A percentile compares a stretch with the other conserved stretches of the same genome.
These are phyloP conservation scores for Lentinus brumalis DNA, from an alignment of 768 basidiomycete species.

Conservation along the genomic window DNA sequence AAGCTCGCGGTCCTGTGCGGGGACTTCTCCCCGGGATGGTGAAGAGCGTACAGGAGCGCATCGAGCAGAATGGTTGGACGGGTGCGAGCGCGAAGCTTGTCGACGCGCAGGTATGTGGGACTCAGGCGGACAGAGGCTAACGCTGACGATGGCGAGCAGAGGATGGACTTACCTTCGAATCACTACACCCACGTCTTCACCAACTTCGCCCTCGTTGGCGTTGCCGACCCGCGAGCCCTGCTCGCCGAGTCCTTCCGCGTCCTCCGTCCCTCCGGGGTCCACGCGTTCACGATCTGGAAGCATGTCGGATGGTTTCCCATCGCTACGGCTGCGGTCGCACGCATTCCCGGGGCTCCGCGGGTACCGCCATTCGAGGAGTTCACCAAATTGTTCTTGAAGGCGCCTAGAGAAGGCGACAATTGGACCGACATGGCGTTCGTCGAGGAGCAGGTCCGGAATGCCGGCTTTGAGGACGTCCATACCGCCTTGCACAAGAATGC, in stretches of 20 bases:
- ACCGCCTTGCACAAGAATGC: not conserved
- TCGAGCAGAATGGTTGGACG: not conserved
- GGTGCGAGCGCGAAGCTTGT: not conserved
- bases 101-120: not conserved
- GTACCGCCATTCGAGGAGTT: not conserved
- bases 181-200: slow-evolving; percentile 5
- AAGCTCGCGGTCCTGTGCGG: not conserved
- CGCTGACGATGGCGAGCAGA: not conserved
- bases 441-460: not conserved
- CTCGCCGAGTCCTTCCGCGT: slow-evolving; percentile 1
- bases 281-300: slow-evolving; percentile 1
- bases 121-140: not conserved
- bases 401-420: not conserved
- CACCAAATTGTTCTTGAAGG: not conserved
- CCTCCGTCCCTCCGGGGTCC: not conserved
- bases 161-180: not conserved
- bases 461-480: not conserved
- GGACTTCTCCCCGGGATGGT: slow-evolving; percentile 2
- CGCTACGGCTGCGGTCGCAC: not conserved
- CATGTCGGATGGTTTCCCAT: not conserved
- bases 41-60: slow-evolving; percentile 1
- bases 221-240: not conserved
- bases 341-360: not conserved
- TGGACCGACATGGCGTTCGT: not conserved
- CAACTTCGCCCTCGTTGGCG: not conserved